Evolutionary conservation across 352 stramenopile species (phyloP), one percentile per base, ranked within the genome.

Genomic region (Globisporangium cederbergense): DNA sequence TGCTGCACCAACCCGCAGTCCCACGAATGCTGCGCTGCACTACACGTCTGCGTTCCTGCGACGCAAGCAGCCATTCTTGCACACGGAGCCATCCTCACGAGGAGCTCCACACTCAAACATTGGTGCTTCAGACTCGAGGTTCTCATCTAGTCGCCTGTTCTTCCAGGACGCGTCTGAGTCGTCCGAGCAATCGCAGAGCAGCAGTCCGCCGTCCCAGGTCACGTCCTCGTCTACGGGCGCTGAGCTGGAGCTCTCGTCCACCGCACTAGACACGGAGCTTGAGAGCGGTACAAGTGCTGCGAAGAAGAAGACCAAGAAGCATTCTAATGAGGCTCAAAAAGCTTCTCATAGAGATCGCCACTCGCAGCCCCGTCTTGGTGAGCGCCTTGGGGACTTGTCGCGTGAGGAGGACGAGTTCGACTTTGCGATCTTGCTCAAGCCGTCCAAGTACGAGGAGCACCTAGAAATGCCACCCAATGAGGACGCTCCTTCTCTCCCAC

Each of bases 391-490:
- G 1, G 83, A 90, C 18, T 67, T 91, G 36, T 89, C 83, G 0
- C 69, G 79, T 36, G 78, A 89, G 34, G 82, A 92, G 62, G 80
- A 84, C 58, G 83, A 91, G 42, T 95, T 85, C 66, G 84, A 95
- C 57, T 91, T 95, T 73, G 84, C 84, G n/a, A 92, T 95, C 66
- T 20, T 95, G 52, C 66, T 95, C 47, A 93, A 90, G 50, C 70
- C 83, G 45, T 86, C 77, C 28, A 90, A 91, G 64, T 71, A 75
- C 61, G 79, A 92, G 55, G 79, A 91, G 63, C 66, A 75, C 34
- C n/a, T 84, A 10, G 78, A 88, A 32, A 42, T 84, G 52, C 52
- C 28, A 5, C 16, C 52, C 25, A 58, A n/a, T 4, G 52, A 45
- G 1, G 18, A 22, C 16, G n/a, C 38, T 28, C 32, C 34, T 30